A percentile compares a stretch with the other conserved stretches of the same genome.
Evolutionary conservation across 129 eudicot species (phyloP).

Genomic region (Lonicera japonica): DNA sequence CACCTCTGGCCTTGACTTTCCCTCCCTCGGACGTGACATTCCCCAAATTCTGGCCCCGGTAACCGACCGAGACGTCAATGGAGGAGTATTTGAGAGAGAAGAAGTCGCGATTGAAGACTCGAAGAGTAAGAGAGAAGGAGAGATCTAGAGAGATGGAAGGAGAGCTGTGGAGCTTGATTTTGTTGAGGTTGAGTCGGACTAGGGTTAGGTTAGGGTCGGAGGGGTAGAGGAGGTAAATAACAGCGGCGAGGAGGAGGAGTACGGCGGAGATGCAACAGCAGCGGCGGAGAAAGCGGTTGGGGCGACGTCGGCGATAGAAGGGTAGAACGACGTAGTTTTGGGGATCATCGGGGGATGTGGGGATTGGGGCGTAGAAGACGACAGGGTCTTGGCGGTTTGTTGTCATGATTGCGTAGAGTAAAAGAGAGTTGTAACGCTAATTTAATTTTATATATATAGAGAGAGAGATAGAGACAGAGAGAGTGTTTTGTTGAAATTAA

Average conservation of each 20-base stretch:
- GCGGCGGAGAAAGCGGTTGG: constrained; percentile 7
- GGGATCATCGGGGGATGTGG: neutral
- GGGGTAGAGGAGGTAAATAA: constrained; percentile 10
- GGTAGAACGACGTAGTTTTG: constrained; percentile 15
- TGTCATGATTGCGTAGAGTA: constrained; percentile 11
- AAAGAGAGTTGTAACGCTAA: too few species aligned
- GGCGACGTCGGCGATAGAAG: neutral
- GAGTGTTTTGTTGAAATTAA: too few species aligned
- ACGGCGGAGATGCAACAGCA: constrained; percentile 4
- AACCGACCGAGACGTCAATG: constrained; percentile 10
- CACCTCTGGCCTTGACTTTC: constrained; percentile 11
- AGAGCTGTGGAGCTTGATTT: neutral
- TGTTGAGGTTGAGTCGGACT: constrained; percentile 9
- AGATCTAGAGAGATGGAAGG: constrained; percentile 8
- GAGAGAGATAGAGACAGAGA: too few species aligned
- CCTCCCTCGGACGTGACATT: constrained; percentile 20
- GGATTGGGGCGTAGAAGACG: constrained; percentile 5
- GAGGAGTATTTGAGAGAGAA: constrained; percentile 16
- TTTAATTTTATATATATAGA: too few species aligned
- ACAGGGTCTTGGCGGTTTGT: constrained; percentile 9
- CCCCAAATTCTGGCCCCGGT: constrained; percentile 20
- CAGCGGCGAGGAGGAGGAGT: constrained; percentile 11
- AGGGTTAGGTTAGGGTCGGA: constrained; percentile 17
- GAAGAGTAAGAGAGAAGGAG: constrained; percentile 6
- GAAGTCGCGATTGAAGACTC: constrained; percentile 17